phyloP scores from a whole-genome alignment of 2,329 filamentous ascomycete species.

The Monilinia aucupariae region DNA sequence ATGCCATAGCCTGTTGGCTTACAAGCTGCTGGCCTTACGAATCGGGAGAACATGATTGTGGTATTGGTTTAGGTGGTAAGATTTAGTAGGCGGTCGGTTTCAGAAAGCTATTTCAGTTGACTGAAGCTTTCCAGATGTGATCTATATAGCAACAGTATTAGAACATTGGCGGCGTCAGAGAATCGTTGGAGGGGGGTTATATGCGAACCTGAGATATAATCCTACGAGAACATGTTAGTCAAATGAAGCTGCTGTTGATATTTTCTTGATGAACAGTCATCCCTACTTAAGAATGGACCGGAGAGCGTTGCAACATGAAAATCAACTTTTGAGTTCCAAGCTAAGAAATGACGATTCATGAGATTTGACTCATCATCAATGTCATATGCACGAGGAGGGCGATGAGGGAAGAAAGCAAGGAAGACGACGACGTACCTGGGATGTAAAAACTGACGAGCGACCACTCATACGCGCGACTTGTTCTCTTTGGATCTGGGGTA shows the following conservation, averaged over 20 bases:
- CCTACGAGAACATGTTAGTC: conserved; percentile 48
- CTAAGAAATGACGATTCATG: not conserved
- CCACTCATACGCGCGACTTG: conserved; percentile 74
- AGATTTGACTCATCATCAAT: not conserved
- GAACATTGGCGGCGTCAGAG: conserved; percentile 26
- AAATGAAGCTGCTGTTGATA: conserved; percentile 13
- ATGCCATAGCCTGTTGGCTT: conserved; percentile 34
- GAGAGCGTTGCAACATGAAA: not conserved
- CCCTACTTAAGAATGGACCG: too few species aligned
- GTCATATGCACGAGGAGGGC: not conserved
- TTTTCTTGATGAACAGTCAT: not conserved
- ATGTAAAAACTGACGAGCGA: conserved; percentile 79
- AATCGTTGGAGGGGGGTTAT: conserved; percentile 12
- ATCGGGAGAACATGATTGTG: conserved; percentile 54
- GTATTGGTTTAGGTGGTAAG: conserved; percentile 24
- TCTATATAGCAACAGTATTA: conserved; percentile 31
- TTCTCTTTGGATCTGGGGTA: conserved; percentile 15
- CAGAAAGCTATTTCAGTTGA: conserved; percentile 35
- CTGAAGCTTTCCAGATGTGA: conserved; percentile 42
- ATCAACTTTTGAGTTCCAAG: not conserved
- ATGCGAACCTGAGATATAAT: conserved; percentile 66
- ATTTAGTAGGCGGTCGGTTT: conserved; percentile 21
- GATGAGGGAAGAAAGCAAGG: conserved; percentile 21
- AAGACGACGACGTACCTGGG: conserved; percentile 56
- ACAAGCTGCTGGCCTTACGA: conserved; percentile 50